A percentile compares a stretch with the other conserved stretches of the same genome.
These are phyloP conservation scores for apple (Malus domestica) DNA, from an alignment of 306 rosid genomes.

Conservation along the genomic window DNA sequence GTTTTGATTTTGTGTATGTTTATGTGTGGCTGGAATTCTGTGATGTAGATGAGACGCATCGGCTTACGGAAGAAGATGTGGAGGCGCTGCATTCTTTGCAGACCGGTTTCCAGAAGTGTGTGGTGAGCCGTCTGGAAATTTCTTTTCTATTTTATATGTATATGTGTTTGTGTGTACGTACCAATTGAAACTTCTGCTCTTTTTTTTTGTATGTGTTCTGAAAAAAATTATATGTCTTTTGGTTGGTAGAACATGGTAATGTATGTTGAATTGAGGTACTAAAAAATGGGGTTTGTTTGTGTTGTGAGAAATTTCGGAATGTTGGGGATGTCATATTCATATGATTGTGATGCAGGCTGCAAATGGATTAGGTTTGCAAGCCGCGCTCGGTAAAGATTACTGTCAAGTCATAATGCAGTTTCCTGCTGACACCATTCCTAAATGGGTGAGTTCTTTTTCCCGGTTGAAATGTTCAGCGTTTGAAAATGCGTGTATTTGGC, in stretches of 20 bases:
- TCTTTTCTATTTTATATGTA: not conserved
- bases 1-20: not conserved
- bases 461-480: not conserved
- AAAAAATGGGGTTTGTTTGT: not conserved
- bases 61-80: slow-evolving; percentile 51
- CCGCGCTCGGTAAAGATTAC: slow-evolving; percentile 43
- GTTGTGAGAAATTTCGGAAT: not conserved
- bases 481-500: not conserved
- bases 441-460: slow-evolving; percentile 63
- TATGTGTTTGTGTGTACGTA: not conserved
- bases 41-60: slow-evolving; percentile 37
- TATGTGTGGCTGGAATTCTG: slow-evolving; percentile 6
- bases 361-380: slow-evolving; percentile 86
- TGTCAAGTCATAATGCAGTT: slow-evolving; percentile 64
- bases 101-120: slow-evolving; percentile 65
- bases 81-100: slow-evolving; percentile 66
- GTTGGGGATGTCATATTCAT: not conserved
- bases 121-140: slow-evolving; percentile 45
- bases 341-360: slow-evolving; percentile 46
- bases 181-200: not conserved
- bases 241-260: not conserved
- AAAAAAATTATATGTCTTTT: not conserved
- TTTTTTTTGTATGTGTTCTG: not conserved
- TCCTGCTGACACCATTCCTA: slow-evolving; percentile 74
- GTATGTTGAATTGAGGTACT: not conserved